Percentiles rank a stretch among this genome's conserved stretches.
These are phyloP conservation scores for Mycena venus DNA, from an alignment of 768 basidiomycete genomes.

Conservation along the genomic window DNA sequence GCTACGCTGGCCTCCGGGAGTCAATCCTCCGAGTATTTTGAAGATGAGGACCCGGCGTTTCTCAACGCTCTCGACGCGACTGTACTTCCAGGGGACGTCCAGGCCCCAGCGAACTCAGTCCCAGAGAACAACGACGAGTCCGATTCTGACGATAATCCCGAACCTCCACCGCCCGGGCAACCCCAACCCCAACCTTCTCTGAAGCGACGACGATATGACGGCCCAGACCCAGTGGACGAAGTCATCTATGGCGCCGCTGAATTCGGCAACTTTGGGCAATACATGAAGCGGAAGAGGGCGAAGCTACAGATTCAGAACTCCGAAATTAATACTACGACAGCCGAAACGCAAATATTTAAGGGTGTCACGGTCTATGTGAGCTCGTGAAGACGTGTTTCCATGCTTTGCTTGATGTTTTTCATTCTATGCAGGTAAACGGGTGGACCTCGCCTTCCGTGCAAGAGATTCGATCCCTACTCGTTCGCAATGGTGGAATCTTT, in stretches of 20 bases:
- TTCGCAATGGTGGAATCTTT: conserved; percentile 86
- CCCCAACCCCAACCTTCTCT: conserved; percentile 47
- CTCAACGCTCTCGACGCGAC: conserved; percentile 60
- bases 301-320: conserved; percentile 90
- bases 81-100: conserved; percentile 63
- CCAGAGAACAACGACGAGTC: conserved; percentile 21
- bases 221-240: conserved; percentile 45
- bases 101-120: conserved; percentile 1
- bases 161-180: conserved; percentile 54
- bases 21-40: conserved; percentile 69
- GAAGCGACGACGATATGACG: conserved; percentile 54
- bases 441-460: conserved; percentile 90
- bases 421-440: conserved; percentile 82
- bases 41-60: conserved; percentile 67
- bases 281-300: conserved; percentile 91
- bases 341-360: conserved; percentile 70
- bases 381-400: conserved; percentile 13
- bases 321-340: conserved; percentile 43
- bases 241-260: conserved; percentile 80
- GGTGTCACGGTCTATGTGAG: conserved; percentile 88
- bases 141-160: conserved; percentile 41
- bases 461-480: conserved; percentile 82
- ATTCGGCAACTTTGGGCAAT: conserved; percentile 90
- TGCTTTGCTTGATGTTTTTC: not conserved
- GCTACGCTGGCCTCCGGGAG: conserved; percentile 38